phyloP scores from a whole-genome alignment of 768 basidiomycete species.

The Lepiota brunneoincarnata region DNA sequence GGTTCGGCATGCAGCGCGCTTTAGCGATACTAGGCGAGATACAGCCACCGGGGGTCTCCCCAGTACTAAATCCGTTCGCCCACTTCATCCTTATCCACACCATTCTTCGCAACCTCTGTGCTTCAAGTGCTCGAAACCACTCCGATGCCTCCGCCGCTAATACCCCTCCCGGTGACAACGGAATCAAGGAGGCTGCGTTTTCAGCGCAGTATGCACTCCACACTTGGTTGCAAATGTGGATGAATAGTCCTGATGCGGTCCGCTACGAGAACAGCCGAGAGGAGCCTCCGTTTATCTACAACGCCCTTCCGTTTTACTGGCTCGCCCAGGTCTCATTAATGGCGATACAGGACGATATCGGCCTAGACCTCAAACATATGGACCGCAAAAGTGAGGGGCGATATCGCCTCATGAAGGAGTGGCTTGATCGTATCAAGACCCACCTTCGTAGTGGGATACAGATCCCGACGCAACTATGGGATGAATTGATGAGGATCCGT shows the following conservation, averaged over 20 bases:
- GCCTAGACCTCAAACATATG: slow-evolving; percentile 19
- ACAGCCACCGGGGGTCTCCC: slow-evolving; percentile 23
- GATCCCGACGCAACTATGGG: slow-evolving; percentile 43
- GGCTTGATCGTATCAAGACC: slow-evolving; percentile 45
- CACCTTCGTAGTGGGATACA: slow-evolving; percentile 43
- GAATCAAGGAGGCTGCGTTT: slow-evolving; percentile 17
- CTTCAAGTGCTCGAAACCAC: slow-evolving; percentile 12
- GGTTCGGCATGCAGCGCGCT: slow-evolving; percentile 36
- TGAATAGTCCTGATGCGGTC: slow-evolving; percentile 32
- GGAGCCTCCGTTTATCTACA: slow-evolving; percentile 36
- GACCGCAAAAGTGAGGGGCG: slow-evolving; percentile 28
- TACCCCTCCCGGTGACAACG: slow-evolving; percentile 6
- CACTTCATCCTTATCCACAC: slow-evolving; percentile 45
- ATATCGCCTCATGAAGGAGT: slow-evolving; percentile 46
- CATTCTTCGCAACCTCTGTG: slow-evolving; percentile 40
- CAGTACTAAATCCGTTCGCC: slow-evolving; percentile 37
- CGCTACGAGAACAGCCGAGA: slow-evolving; percentile 23
- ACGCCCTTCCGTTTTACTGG: slow-evolving; percentile 62
- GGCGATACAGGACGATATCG: slow-evolving; percentile 46
- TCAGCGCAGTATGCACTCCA: slow-evolving; percentile 51
- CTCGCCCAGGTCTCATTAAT: slow-evolving; percentile 53
- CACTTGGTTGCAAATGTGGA: slow-evolving; percentile 61
- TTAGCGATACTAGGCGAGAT: slow-evolving; percentile 32
- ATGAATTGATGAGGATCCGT: slow-evolving; percentile 44
- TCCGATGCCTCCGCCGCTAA: slow-evolving; percentile 7